A percentile compares a stretch with the other conserved stretches of the same genome.
phyloP scores from a whole-genome alignment of 345 rosid species.

The Microthlaspi erraticum region DNA sequence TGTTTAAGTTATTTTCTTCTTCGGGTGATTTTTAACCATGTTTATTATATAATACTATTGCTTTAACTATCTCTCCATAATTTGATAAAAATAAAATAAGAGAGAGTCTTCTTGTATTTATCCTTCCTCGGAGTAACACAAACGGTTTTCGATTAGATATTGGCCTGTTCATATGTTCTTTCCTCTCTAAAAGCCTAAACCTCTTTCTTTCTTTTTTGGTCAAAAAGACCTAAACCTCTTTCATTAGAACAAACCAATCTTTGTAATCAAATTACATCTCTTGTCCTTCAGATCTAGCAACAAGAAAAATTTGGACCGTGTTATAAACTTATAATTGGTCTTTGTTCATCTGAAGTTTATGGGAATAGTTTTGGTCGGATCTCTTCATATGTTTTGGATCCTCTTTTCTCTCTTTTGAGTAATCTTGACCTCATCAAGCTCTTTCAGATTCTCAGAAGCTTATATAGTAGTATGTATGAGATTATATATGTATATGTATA shows the following conservation, averaged over 20 bases:
- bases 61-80: conserved; percentile 31
- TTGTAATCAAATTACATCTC: conserved; percentile 24
- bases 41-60: conserved; percentile 16
- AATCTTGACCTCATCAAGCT: conserved; percentile 21
- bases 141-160: conserved; percentile 44
- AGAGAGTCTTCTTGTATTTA: conserved; percentile 36
- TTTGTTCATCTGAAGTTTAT: conserved; percentile 25
- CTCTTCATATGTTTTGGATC: conserved; percentile 29
- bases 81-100: conserved; percentile 9
- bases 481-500: conserved; percentile 10
- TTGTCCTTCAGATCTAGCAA: conserved; percentile 33
- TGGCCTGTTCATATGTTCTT: conserved; percentile 38
- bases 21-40: conserved; percentile 29
- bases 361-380: conserved; percentile 32
- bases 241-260: conserved; percentile 35
- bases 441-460: conserved; percentile 16
- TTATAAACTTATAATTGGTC: conserved; percentile 6
- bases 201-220: too few relatives aligned
- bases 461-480: background rate
- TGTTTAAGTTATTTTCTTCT: conserved; percentile 20
- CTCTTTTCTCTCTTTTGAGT: conserved; percentile 16
- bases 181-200: conserved; percentile 25
- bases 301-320: conserved; percentile 1
- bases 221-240: conserved; percentile 14
- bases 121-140: conserved; percentile 39